Evolutionary conservation across 805 yeast species (phyloP).

Genomic region (Starmerella stellata): DNA sequence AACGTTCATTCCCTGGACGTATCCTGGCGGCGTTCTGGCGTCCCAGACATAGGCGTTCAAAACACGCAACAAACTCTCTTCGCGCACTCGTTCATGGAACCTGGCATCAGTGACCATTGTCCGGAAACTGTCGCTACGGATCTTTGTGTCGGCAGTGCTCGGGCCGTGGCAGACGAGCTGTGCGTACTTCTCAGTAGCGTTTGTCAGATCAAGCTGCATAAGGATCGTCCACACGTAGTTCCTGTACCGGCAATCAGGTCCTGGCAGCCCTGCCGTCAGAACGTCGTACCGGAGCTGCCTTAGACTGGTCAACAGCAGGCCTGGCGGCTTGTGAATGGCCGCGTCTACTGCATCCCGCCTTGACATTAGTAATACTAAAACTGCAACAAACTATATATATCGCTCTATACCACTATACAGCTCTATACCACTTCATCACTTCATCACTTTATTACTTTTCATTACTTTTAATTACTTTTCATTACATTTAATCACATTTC

Average conservation of each 20-base stretch:
- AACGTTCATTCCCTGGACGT: constrained; percentile 84
- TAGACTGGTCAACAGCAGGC: constrained; percentile 32
- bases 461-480: not conserved
- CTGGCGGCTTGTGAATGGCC: constrained; percentile 22
- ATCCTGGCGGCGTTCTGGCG: constrained; percentile 21
- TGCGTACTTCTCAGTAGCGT: constrained; percentile 37
- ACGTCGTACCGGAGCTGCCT: constrained; percentile 37
- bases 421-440: too few species aligned
- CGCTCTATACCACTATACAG: too few species aligned
- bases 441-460: too few species aligned
- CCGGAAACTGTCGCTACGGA: constrained; percentile 69
- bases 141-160: constrained; percentile 44
- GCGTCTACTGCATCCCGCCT: constrained; percentile 36
- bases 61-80: constrained; percentile 46
- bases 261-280: constrained; percentile 30
- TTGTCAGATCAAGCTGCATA: constrained; percentile 34
- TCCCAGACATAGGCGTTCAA: constrained; percentile 48
- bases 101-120: constrained; percentile 57
- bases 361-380: not conserved
- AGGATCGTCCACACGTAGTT: constrained; percentile 68
- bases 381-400: too few species aligned
- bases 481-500: too few species aligned
- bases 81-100: constrained; percentile 51
- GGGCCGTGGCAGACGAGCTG: constrained; percentile 39
- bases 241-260: constrained; percentile 41